Conservation (phyloP, 2,329 filamentous ascomycete genomes). For the Exophiala sideris region DNA sequence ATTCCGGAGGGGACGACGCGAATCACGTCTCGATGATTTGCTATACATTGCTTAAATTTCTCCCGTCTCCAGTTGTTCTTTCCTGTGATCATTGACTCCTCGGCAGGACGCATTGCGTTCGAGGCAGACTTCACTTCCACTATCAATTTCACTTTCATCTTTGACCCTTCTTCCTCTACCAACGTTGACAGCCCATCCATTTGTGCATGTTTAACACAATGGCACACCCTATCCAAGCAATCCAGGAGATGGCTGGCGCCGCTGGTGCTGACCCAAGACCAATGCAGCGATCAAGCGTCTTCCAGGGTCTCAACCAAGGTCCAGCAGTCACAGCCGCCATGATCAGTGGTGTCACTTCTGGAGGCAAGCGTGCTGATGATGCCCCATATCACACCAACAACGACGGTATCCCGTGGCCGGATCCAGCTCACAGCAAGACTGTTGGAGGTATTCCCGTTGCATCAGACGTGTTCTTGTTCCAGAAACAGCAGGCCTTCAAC, state of each 20-base stretch:
- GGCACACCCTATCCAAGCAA: slow-evolving; percentile 42
- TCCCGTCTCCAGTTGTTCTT: too few relatives aligned
- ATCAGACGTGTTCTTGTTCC: slow-evolving; percentile 52
- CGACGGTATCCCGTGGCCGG: slow-evolving; percentile 52
- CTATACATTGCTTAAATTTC: too few relatives aligned
- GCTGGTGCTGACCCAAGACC: slow-evolving; percentile 39
- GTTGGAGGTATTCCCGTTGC: slow-evolving; percentile 51
- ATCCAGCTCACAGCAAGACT: slow-evolving; percentile 52
- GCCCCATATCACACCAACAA: slow-evolving; percentile 55
- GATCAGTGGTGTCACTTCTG: slow-evolving; percentile 45
- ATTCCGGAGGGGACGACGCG: too few relatives aligned
- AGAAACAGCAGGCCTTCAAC: slow-evolving; percentile 57
- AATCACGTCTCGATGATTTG: too few relatives aligned
- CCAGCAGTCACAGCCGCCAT: slow-evolving; percentile 52
- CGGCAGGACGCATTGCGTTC: too few relatives aligned
- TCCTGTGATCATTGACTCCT: too few relatives aligned
- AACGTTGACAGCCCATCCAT: too few relatives aligned
- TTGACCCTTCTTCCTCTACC: neutral
- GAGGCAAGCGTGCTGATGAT: slow-evolving; percentile 50
- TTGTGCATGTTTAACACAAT: neutral
- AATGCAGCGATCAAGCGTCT: slow-evolving; percentile 29
- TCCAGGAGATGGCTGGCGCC: slow-evolving; percentile 40
- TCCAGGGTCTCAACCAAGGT: slow-evolving; percentile 49
- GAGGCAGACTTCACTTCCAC: neutral
- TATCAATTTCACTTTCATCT: neutral